Evolutionary conservation across 108 stramenopile genomes (phyloP).

Genomic region (Fistulifera pelliculosa): DNA sequence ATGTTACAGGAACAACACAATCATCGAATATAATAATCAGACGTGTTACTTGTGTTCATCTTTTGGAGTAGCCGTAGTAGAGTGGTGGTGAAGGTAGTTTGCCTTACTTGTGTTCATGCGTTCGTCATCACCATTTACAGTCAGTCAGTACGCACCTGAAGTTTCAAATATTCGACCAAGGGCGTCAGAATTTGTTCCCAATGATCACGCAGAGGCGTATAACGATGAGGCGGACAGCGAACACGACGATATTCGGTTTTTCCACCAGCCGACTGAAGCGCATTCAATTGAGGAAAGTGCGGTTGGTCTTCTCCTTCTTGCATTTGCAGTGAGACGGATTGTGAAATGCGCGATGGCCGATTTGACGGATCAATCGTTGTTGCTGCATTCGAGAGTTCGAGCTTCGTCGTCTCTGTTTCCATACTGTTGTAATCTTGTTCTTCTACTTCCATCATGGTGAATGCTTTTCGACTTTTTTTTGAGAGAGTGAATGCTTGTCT

Average conservation of each 20-base stretch:
- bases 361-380: conserved; percentile 68
- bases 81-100: no score
- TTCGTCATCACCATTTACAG: no score
- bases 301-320: conserved; percentile 54
- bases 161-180: conserved; percentile 93
- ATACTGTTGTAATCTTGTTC: no score
- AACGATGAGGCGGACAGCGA: conserved; percentile 93
- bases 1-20: conserved; percentile 50
- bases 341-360: conserved; percentile 65
- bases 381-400: conserved; percentile 24
- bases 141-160: conserved; percentile 77
- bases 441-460: no score
- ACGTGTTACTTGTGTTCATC: conserved; percentile 4
- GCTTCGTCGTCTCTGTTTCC: no score
- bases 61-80: background rate
- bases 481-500: no score
- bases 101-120: no score
- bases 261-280: conserved; percentile 59
- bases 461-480: no score
- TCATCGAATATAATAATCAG: conserved; percentile 1
- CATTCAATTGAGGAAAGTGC: conserved; percentile 65
- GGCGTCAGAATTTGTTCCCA: conserved; percentile 93
- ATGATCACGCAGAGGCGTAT: conserved; percentile 84
- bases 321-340: conserved; percentile 59
- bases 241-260: conserved; percentile 85